Percentiles rank a stretch among this genome's conserved stretches.
These are phyloP conservation scores for Hypseocharis bilobata DNA, from an alignment of 441 rosid species.

Conservation along the genomic window DNA sequence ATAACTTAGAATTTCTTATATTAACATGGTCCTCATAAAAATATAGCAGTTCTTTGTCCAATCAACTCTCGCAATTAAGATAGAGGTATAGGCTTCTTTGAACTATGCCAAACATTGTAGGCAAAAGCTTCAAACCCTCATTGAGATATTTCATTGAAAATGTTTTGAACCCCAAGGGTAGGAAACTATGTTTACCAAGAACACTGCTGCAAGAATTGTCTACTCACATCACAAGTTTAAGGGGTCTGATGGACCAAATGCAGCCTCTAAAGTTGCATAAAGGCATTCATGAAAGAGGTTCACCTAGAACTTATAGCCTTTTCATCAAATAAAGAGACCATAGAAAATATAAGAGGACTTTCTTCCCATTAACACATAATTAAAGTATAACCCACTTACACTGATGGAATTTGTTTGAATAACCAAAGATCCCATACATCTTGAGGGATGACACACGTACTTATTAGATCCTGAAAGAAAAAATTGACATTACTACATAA, in stretches of 20 bases:
- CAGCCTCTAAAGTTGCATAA: neutral
- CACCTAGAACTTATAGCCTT: neutral
- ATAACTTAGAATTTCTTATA: neutral
- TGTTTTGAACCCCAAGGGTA: too few species aligned
- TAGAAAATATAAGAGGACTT: neutral
- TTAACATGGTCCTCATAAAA: neutral
- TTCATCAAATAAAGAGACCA: neutral
- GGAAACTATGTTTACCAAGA: neutral
- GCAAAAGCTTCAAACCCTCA: neutral
- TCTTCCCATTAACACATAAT: slow-evolving; percentile 7
- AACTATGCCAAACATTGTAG: neutral
- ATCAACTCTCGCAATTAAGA: neutral
- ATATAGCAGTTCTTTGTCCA: neutral
- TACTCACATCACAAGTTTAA: neutral
- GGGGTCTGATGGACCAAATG: neutral
- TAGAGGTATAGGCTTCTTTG: neutral
- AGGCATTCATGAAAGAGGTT: neutral
- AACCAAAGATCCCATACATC: slow-evolving; percentile 85
- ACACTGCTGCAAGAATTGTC: neutral
- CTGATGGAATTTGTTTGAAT: slow-evolving; percentile 61
- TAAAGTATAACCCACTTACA: slow-evolving; percentile 41
- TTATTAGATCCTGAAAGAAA: slow-evolving; percentile 46
- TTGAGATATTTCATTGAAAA: neutral
- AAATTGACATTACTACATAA: slow-evolving; percentile 12
- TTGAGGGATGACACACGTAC: slow-evolving; percentile 52